Conservation (phyloP, 73 alveolate species). For the Paramecium sexaurelia region DNA sequence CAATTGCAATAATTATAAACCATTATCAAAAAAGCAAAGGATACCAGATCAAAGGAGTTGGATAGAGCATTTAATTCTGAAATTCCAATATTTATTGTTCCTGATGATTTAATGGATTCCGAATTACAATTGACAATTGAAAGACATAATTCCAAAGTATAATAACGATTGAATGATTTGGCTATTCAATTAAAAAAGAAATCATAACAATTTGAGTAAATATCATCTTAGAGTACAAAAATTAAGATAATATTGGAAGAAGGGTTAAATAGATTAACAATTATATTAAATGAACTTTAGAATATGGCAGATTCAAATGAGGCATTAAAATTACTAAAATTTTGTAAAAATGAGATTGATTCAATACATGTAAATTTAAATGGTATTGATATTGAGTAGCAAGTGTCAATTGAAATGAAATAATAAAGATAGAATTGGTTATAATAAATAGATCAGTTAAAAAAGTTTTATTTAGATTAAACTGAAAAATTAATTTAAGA, state of each 20-base stretch:
- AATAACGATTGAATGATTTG: background rate
- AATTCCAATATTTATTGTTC: background rate
- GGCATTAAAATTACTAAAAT: conserved; percentile 23
- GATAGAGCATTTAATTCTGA: conserved; percentile 11
- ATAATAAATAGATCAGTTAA: background rate
- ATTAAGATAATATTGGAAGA: background rate
- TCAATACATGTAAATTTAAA: background rate
- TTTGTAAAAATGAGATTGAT: conserved; percentile 6
- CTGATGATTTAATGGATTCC: conserved; percentile 39
- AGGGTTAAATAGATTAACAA: background rate
- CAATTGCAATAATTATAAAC: background rate
- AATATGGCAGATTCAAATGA: conserved; percentile 59
- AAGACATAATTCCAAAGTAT: conserved; percentile 20
- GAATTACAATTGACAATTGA: conserved; percentile 21
- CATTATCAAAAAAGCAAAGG: background rate
- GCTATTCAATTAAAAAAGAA: conserved; percentile 9
- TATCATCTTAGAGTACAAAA: background rate
- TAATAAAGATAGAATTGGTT: background rate
- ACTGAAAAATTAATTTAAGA: background rate
- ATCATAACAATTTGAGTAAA: background rate
- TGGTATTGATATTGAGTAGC: background rate
- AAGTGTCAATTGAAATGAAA: background rate
- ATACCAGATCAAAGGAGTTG: background rate
- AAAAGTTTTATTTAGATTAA: conserved; percentile 3
- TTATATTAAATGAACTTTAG: background rate